Conservation (phyloP, 768 basidiomycete genomes). For the Russula sp. region DNA sequence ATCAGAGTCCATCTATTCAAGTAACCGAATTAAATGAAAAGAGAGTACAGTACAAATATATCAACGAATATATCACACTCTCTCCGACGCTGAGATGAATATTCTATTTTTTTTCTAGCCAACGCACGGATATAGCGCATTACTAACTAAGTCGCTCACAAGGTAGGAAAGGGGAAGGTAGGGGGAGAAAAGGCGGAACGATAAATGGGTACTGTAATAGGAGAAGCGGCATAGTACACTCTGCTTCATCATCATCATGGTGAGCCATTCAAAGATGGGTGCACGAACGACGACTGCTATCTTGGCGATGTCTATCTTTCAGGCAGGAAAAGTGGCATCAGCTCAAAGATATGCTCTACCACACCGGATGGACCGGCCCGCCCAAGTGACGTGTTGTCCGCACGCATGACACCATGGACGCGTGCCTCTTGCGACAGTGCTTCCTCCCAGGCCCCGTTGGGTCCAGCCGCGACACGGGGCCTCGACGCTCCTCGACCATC, state of each 20-base stretch:
- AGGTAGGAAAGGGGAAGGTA: too few relatives aligned
- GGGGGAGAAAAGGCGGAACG: neutral
- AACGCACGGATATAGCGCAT: too few relatives aligned
- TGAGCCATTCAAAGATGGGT: conserved; percentile 39
- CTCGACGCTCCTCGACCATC: conserved; percentile 64
- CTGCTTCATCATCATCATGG: too few relatives aligned
- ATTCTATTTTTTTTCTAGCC: too few relatives aligned
- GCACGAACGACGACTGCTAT: conserved; percentile 35
- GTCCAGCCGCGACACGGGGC: conserved; percentile 40
- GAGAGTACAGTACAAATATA: too few relatives aligned
- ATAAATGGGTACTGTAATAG: neutral
- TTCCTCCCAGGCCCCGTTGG: conserved; percentile 46
- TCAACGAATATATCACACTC: conserved; percentile 15
- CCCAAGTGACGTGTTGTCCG: conserved; percentile 39
- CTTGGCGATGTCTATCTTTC: conserved; percentile 43
- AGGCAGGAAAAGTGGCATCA: conserved; percentile 73
- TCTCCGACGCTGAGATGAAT: neutral
- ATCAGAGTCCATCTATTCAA: conserved; percentile 6
- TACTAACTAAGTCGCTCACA: conserved; percentile 2
- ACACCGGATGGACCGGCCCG: conserved; percentile 41
- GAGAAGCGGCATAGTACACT: too few relatives aligned
- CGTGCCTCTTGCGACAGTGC: conserved; percentile 70
- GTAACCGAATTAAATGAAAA: conserved; percentile 7
- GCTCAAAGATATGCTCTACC: conserved; percentile 73
- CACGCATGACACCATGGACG: conserved; percentile 85